Evolutionary conservation across 495 filamentous ascomycete genomes (phyloP), one percentile per base, ranked within the genome.

Genomic region (Aspergillus affinis): DNA sequence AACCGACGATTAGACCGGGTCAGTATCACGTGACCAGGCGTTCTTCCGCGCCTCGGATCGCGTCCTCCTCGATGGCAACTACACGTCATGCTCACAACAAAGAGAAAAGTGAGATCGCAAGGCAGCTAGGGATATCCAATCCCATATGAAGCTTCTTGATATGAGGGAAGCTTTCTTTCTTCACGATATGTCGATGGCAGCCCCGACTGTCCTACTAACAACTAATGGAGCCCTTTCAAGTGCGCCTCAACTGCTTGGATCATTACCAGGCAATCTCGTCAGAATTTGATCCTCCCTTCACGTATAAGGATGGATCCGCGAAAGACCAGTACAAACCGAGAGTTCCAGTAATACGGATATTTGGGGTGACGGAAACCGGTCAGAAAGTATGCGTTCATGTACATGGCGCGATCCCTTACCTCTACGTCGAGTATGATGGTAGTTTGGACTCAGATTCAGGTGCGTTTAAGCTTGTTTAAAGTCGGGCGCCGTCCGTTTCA

Each of bases 351-450:
- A 88, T 98, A 52, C 86, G 94, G 61, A 84, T 94, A 19, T 98
- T 97, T 72, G 95, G 94, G 0, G 86, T 92, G 5, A 97, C 94
- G 3, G 95, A 97, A 72, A 90, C 92, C 0, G 95, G 95, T 2
- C 93, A 98, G 72, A 96, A 93, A 62, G 90, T 98, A 17, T 98
- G 94, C 76, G 92, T 91, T 21, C 94, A 98, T 81, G 86, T 98
- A 49, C 94, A 98, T 71, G 94, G 95, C 61, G 93, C 88, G 29
- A 92, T 98, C 67, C 94, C 95, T 5, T 98, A 98, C 70, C 78
- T 98, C 10, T 98, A 90, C 70, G 78, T 98, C 61, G 85, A 94
- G 72, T 98, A 98, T 73, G 80, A 83, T 36, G 90, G 89, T 30
- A 82, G 82, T 49, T 72, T 95, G 51, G 81, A 80, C 9, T 74